Evolutionary conservation across 306 rosid species (phyloP).

Genomic region (Elaeagnus macrophylla): DNA sequence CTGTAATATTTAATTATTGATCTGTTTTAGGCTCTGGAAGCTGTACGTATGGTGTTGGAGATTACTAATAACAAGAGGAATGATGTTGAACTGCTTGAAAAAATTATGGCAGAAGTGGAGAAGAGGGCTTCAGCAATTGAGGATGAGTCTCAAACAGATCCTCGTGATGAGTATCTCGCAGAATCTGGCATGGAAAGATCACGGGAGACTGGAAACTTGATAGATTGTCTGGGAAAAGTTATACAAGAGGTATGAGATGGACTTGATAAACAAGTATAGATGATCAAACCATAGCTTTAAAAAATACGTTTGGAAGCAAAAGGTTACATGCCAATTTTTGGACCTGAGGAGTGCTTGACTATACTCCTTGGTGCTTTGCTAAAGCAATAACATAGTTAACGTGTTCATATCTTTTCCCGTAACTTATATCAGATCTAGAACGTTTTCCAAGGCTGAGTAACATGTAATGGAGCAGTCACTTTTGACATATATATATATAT

Average conservation of each 20-base stretch:
- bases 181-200: constrained; percentile 34
- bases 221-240: constrained; percentile 61
- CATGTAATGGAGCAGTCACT: no score
- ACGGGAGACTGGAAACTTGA: constrained; percentile 55
- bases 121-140: constrained; percentile 25
- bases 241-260: constrained; percentile 51
- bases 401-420: no score
- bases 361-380: no score
- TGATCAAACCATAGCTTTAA: no score
- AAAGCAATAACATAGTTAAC: no score
- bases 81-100: constrained; percentile 50
- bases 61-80: constrained; percentile 51
- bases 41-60: constrained; percentile 58
- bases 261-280: not conserved
- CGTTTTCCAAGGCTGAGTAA: no score
- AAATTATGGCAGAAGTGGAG: constrained; percentile 60
- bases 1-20: constrained; percentile 6
- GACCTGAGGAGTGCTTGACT: no score
- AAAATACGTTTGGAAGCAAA: no score
- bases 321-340: no score
- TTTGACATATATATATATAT: no score
- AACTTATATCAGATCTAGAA: no score
- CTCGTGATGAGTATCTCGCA: constrained; percentile 23
- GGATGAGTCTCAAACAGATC: constrained; percentile 27
- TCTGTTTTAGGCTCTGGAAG: constrained; percentile 70